Percentiles rank a stretch among this genome's conserved stretches.
These are phyloP conservation scores for Colletotrichum zoysiae DNA, from an alignment of 2,329 filamentous ascomycete genomes.

Conservation along the genomic window DNA sequence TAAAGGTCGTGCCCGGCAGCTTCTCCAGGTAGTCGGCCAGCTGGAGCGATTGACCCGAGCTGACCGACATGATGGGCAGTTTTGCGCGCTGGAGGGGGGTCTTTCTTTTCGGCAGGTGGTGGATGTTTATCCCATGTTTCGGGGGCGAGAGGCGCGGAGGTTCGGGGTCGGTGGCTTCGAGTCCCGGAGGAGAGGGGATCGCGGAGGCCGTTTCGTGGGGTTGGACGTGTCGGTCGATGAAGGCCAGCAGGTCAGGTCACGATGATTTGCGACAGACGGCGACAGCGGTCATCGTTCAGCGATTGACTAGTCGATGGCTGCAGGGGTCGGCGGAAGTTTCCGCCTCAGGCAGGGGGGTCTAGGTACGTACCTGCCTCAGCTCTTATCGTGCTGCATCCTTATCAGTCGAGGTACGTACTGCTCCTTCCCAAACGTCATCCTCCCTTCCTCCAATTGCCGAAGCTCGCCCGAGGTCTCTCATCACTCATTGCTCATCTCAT, in stretches of 20 bases:
- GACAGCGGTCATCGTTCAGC: constrained; percentile 24
- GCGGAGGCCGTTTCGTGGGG: background rate
- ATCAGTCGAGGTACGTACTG: background rate
- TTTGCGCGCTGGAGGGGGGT: constrained; percentile 34
- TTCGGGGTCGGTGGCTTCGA: constrained; percentile 16
- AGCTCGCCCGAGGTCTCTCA: constrained; percentile 25
- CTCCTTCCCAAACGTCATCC: constrained; percentile 19
- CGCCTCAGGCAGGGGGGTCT: constrained; percentile 28
- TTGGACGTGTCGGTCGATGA: background rate
- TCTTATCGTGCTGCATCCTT: constrained; percentile 1
- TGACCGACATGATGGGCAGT: constrained; percentile 58
- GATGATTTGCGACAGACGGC: constrained; percentile 32
- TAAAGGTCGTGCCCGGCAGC: constrained; percentile 89
- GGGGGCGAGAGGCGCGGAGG: background rate
- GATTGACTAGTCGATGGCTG: constrained; percentile 11
- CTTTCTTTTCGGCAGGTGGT: background rate
- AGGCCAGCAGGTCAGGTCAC: background rate
- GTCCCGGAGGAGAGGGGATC: constrained; percentile 2
- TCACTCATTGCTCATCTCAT: background rate
- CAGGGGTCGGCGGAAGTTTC: constrained; percentile 32
- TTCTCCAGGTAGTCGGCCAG: constrained; percentile 93
- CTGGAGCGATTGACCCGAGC: constrained; percentile 64
- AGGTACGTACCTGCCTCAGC: background rate
- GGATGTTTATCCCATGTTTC: constrained; percentile 33
- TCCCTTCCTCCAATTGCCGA: constrained; percentile 18